These are phyloP conservation scores for Amaranthus tricolor DNA, from an alignment of 179 eudicot genomes.

Conservation along the genomic window DNA sequence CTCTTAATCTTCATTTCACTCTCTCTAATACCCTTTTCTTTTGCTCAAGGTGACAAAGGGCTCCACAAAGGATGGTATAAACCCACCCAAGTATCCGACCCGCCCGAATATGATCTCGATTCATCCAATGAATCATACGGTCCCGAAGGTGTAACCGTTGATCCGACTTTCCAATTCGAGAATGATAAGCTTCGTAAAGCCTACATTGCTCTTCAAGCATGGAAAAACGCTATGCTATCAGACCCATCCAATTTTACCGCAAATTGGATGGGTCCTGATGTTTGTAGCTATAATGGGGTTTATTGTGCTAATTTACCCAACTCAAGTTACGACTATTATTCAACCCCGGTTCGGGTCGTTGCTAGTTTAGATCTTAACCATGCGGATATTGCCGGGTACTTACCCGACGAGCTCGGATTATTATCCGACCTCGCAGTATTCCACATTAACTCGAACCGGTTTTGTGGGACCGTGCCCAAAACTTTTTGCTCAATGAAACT, in stretches of 20 bases:
- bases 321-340: neutral
- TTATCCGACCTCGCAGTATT: constrained; percentile 39
- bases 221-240: constrained; percentile 39
- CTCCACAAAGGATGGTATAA: neutral
- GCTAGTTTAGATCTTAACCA: constrained; percentile 46
- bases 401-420: constrained; percentile 36
- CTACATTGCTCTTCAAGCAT: constrained; percentile 41
- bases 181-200: constrained; percentile 30
- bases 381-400: constrained; percentile 43
- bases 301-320: constrained; percentile 34
- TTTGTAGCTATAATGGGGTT: constrained; percentile 39
- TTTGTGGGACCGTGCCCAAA: constrained; percentile 38
- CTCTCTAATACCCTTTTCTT: constrained; percentile 16
- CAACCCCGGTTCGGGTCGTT: constrained; percentile 30
- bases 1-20: constrained; percentile 1
- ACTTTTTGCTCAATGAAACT: constrained; percentile 24
- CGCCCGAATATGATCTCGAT: neutral
- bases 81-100: neutral
- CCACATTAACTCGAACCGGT: constrained; percentile 46
- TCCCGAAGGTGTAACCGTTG: constrained; percentile 20
- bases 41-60: constrained; percentile 1
- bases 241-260: constrained; percentile 44
- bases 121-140: neutral
- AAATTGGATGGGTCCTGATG: constrained; percentile 40
- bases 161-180: constrained; percentile 25